A percentile compares a stretch with the other conserved stretches of the same genome.
Evolutionary conservation across 2,329 filamentous ascomycete genomes (phyloP).

Genomic region (Colletotrichum sp.): DNA sequence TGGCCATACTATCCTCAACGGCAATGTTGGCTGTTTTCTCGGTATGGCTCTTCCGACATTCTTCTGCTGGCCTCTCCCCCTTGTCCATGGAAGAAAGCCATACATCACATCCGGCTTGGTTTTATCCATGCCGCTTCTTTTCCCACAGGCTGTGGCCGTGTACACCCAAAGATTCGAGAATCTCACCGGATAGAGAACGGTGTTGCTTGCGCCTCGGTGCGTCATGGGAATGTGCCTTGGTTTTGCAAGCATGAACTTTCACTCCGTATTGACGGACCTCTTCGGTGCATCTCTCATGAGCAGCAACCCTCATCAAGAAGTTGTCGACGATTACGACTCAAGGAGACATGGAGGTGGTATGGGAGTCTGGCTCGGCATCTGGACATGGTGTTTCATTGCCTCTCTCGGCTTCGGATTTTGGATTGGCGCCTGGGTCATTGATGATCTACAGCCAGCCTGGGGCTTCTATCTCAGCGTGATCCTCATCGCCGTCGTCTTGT

Average conservation of each 20-base stretch:
- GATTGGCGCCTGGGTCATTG: conserved; percentile 73
- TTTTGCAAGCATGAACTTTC: conserved; percentile 79
- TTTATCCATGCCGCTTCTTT: conserved; percentile 74
- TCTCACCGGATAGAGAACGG: conserved; percentile 59
- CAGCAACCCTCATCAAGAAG: conserved; percentile 73
- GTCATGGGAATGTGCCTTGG: conserved; percentile 74
- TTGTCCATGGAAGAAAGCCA: conserved; percentile 78
- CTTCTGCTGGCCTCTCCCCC: conserved; percentile 74
- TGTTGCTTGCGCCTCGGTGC: conserved; percentile 67
- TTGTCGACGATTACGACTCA: conserved; percentile 70
- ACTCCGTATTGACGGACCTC: conserved; percentile 73
- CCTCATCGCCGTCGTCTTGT: conserved; percentile 66
- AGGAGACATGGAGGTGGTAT: conserved; percentile 79
- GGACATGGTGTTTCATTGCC: conserved; percentile 79
- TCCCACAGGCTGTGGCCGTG: conserved; percentile 75
- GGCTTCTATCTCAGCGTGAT: conserved; percentile 78
- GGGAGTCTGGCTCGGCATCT: conserved; percentile 79
- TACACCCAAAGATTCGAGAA: conserved; percentile 60
- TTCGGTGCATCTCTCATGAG: conserved; percentile 80
- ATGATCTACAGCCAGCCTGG: conserved; percentile 68
- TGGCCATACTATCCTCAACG: conserved; percentile 70
- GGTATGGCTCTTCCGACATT: conserved; percentile 74
- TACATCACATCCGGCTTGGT: conserved; percentile 75
- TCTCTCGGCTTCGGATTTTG: conserved; percentile 76
- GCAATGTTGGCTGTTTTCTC: conserved; percentile 75